Evolutionary conservation across 2,329 filamentous ascomycete species (phyloP).

Genomic region (Fusarium sp.): DNA sequence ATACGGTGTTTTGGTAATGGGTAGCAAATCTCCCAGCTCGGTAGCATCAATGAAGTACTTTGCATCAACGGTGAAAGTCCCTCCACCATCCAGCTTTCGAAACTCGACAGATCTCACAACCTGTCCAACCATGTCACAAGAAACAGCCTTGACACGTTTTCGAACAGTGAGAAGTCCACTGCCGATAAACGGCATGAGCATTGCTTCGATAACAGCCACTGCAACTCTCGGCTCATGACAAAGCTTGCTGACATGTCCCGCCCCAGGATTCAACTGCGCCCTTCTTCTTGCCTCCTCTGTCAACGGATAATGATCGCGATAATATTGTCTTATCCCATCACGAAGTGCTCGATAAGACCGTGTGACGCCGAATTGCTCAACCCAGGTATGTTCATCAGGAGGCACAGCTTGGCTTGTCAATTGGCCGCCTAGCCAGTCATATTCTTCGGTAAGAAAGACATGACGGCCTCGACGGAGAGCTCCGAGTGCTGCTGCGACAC

Average conservation of each 20-base stretch:
- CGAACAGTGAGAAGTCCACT: slow-evolving; percentile 38
- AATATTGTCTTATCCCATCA: slow-evolving; percentile 41
- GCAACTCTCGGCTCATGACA: slow-evolving; percentile 45
- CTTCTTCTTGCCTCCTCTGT: slow-evolving; percentile 40
- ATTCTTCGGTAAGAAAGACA: slow-evolving; percentile 44
- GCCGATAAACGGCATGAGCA: slow-evolving; percentile 42
- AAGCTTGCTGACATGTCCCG: slow-evolving; percentile 45
- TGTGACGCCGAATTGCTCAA: slow-evolving; percentile 45
- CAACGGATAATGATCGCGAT: slow-evolving; percentile 42
- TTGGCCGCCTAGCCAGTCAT: slow-evolving; percentile 45
- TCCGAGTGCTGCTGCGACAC: slow-evolving; percentile 43
- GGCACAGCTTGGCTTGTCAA: slow-evolving; percentile 45
- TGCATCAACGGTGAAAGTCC: slow-evolving; percentile 13
- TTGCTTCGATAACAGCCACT: slow-evolving; percentile 42
- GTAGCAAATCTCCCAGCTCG: slow-evolving; percentile 30
- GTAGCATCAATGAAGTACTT: slow-evolving; percentile 34
- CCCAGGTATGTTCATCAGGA: slow-evolving; percentile 45
- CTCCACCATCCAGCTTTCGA: background rate
- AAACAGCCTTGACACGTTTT: slow-evolving; percentile 31
- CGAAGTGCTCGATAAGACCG: slow-evolving; percentile 41
- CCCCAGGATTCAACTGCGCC: slow-evolving; percentile 42
- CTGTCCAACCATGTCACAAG: slow-evolving; percentile 32
- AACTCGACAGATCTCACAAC: slow-evolving; percentile 12
- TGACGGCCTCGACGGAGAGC: slow-evolving; percentile 38
- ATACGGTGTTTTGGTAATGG: slow-evolving; percentile 38